These are phyloP conservation scores for Alternaria triticina DNA, from an alignment of 2,329 filamentous ascomycete species.

Conservation along the genomic window DNA sequence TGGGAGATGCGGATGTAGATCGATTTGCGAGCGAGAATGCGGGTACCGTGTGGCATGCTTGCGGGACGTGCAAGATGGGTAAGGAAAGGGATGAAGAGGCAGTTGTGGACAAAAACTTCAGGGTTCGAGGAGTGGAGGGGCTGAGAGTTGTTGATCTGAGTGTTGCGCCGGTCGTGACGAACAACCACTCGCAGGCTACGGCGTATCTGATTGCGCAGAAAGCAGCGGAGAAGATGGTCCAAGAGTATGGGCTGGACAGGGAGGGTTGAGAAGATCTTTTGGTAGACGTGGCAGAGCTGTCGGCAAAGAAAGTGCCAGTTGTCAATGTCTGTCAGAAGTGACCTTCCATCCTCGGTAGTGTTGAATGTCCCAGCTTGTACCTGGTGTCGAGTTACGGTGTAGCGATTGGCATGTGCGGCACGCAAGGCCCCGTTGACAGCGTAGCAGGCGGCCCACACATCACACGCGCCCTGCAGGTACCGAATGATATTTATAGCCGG, in stretches of 20 bases:
- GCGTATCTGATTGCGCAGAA: constrained; percentile 46
- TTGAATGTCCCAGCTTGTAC: neutral
- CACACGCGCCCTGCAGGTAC: neutral
- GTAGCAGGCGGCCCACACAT: neutral
- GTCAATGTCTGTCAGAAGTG: neutral
- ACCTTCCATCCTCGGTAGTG: neutral
- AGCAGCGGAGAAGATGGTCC: constrained; percentile 41
- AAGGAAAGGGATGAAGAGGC: constrained; percentile 39
- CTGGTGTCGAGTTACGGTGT: neutral
- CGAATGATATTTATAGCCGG: neutral
- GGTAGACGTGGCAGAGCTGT: neutral
- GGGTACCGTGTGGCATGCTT: constrained; percentile 47
- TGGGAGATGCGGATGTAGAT: constrained; percentile 59
- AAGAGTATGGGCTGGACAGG: constrained; percentile 33
- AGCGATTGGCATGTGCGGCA: neutral
- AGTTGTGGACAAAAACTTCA: constrained; percentile 47
- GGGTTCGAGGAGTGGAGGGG: constrained; percentile 47
- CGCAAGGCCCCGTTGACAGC: neutral
- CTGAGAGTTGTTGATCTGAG: constrained; percentile 50
- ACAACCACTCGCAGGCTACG: constrained; percentile 45
- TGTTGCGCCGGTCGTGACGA: constrained; percentile 42
- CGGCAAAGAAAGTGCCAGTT: neutral
- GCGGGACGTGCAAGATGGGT: constrained; percentile 49
- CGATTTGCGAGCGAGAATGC: constrained; percentile 37
- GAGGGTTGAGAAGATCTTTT: neutral